Percentiles rank a stretch among this genome's conserved stretches.
These are phyloP conservation scores for Astrocystis sublimbata DNA, from an alignment of 495 filamentous ascomycete species.

Conservation along the genomic window DNA sequence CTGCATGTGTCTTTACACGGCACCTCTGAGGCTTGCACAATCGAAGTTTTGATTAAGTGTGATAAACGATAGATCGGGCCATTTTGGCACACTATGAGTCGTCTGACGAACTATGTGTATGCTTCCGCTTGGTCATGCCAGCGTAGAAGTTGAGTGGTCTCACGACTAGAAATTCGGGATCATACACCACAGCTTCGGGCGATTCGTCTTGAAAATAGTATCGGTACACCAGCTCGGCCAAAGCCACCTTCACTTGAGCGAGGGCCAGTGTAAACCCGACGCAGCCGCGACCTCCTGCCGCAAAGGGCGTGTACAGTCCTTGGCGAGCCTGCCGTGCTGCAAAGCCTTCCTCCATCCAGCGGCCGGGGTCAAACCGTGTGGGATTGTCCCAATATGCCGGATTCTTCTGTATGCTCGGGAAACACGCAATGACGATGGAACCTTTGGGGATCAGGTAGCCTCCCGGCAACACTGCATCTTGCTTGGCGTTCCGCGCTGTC, in stretches of 20 bases:
- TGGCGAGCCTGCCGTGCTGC: slow-evolving; percentile 41
- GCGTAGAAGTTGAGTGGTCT: slow-evolving; percentile 51
- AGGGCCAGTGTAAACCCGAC: slow-evolving; percentile 54
- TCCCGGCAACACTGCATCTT: slow-evolving; percentile 46
- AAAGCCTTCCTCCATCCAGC: slow-evolving; percentile 45
- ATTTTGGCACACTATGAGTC: background rate
- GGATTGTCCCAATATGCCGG: slow-evolving; percentile 48
- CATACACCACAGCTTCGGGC: slow-evolving; percentile 43
- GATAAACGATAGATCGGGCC: background rate
- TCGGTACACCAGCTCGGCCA: slow-evolving; percentile 46
- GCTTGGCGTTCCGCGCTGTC: slow-evolving; percentile 45
- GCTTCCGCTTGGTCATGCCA: slow-evolving; percentile 23
- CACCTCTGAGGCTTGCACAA: too few relatives aligned
- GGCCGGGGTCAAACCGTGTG: slow-evolving; percentile 43
- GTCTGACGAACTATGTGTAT: background rate
- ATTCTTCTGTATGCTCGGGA: slow-evolving; percentile 50
- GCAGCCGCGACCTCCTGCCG: slow-evolving; percentile 44
- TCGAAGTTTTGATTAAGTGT: background rate
- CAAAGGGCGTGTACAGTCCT: slow-evolving; percentile 47
- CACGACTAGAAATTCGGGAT: slow-evolving; percentile 52
- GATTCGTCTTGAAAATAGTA: slow-evolving; percentile 45
- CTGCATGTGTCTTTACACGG: too few relatives aligned
- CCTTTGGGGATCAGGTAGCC: slow-evolving; percentile 46
- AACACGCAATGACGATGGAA: slow-evolving; percentile 40
- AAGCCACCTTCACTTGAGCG: slow-evolving; percentile 45